These are phyloP conservation scores for Primulina huaijiensis DNA, from an alignment of 257 asterid genomes.

Conservation along the genomic window DNA sequence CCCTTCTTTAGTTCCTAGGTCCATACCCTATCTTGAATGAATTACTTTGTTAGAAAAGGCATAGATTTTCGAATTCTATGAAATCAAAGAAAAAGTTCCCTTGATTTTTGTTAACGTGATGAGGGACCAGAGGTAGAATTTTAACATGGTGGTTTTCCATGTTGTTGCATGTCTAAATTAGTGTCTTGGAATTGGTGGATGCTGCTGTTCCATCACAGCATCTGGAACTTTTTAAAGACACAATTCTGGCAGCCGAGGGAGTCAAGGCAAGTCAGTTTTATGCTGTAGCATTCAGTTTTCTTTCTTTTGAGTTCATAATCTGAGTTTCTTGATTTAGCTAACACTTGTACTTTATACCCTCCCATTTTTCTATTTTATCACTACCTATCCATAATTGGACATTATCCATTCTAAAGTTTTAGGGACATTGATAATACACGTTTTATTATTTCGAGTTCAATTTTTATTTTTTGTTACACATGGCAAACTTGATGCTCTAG, in stretches of 20 bases:
- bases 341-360: neutral
- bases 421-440: neutral
- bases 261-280: constrained; percentile 65
- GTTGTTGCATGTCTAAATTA: constrained; percentile 31
- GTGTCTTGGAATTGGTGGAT: constrained; percentile 94
- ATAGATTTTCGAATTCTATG: neutral
- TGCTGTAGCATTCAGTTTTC: constrained; percentile 12
- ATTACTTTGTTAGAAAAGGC: neutral
- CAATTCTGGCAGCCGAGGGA: constrained; percentile 81
- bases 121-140: constrained; percentile 1
- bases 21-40: constrained; percentile 8
- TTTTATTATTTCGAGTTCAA: too few relatives aligned
- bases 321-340: neutral
- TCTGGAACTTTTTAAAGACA: constrained; percentile 67
- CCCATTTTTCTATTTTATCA: neutral
- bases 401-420: neutral
- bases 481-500: neutral
- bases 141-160: constrained; percentile 24
- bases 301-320: constrained; percentile 2
- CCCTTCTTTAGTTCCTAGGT: neutral
- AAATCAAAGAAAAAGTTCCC: neutral
- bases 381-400: neutral
- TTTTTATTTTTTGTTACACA: too few relatives aligned
- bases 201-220: constrained; percentile 80
- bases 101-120: neutral